Evolutionary conservation across 495 filamentous ascomycete genomes (phyloP), one percentile per base, ranked within the genome.

Genomic region (Extremus antarcticus): DNA sequence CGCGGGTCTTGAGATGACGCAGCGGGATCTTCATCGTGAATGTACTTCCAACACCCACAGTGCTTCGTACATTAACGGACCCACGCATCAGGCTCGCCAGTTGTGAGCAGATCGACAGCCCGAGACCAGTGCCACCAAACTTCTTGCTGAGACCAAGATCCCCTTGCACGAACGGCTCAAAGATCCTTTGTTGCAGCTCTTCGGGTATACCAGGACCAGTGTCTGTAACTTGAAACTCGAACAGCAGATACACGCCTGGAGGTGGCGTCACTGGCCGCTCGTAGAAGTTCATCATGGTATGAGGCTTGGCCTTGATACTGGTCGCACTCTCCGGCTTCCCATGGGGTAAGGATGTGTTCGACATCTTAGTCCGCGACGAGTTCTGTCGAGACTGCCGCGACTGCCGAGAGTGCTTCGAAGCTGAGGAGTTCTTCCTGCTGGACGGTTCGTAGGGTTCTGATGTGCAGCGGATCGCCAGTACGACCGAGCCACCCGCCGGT

Each of bases 91-190:
- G 69, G 4, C 69, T 82, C 3, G 89, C 85, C 29, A 96, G 73
- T 65, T 96, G 90, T 13, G 83, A 80, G 65, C 87, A 94, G 60
- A 96, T 96, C 60, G 84, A 88, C 48, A 96, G 66, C 9, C 90
- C 90, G 7, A 96, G 71, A n/a, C 90, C 90, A 7, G 90, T 95
- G 15, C 90, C 90, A 21, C 88, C 89, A 64, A 84, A 92, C 58
- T 91, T 94, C 65, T 88, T 94, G 68, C 83, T 90, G 20, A 96
- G 71, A 1, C 88, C 84, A 10, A 92, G 71, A 65, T 96, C 90
- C 1, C 87, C 90, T 68, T 96, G 90, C 9, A 95, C 84, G 62
- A 96, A 96, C 0, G 90, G 90, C 65, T 96, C 90, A 70, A 96
- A 96, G 23, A 96, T 86, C 57, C 81, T 79, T 54, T 85, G 70